Evolutionary conservation across 176 grass and related monocot species (phyloP).

Genomic region (Secale cereale): DNA sequence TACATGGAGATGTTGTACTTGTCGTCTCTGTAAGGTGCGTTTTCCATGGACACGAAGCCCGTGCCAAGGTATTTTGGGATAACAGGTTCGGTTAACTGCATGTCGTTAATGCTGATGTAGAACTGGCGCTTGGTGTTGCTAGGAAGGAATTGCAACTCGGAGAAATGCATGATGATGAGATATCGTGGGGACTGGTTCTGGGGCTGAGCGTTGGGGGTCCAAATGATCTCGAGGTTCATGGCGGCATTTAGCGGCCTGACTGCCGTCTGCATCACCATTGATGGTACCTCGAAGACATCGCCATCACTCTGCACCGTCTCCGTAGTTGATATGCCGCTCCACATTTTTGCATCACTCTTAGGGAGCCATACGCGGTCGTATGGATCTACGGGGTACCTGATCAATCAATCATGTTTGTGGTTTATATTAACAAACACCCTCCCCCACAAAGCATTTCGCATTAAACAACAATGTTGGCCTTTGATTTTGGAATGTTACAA

Average conservation of each 20-base stretch:
- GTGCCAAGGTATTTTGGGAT: conserved; percentile 10
- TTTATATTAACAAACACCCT: too few species aligned
- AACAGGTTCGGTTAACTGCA: not conserved
- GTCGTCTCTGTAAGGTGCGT: not conserved
- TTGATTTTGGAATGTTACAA: too few species aligned
- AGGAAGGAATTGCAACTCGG: conserved; percentile 27
- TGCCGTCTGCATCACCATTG: conserved; percentile 55
- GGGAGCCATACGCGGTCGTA: conserved; percentile 29
- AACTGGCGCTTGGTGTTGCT: conserved; percentile 30
- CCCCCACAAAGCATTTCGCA: too few species aligned
- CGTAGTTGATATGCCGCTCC: conserved; percentile 25
- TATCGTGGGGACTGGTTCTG: not conserved
- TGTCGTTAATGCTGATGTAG: conserved; percentile 26
- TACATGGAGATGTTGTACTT: conserved; percentile 21
- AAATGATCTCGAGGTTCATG: conserved; percentile 12
- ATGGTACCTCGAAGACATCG: conserved; percentile 4
- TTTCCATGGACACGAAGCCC: not conserved
- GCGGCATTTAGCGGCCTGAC: conserved; percentile 31
- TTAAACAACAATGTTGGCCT: too few species aligned
- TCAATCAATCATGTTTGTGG: not conserved
- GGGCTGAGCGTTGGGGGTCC: not conserved
- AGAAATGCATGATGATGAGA: conserved; percentile 13
- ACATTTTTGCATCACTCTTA: not conserved
- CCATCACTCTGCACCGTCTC: not conserved
- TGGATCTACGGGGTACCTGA: conserved; percentile 49